Evolutionary conservation across 768 basidiomycete species (phyloP).

Genomic region (Mycena chlorophos): DNA sequence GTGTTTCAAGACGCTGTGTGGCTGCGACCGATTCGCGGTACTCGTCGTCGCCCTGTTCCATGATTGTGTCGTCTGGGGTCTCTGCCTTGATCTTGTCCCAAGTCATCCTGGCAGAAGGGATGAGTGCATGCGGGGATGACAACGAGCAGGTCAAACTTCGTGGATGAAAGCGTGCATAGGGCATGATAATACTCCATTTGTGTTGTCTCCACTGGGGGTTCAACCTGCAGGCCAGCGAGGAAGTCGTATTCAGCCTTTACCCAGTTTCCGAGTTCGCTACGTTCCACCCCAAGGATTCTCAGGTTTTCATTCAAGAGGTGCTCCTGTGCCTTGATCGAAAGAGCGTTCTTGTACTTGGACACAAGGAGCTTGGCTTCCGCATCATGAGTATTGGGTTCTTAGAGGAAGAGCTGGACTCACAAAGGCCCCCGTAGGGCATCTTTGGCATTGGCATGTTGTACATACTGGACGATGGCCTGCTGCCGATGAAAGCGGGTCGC

Average conservation of each 20-base stretch:
- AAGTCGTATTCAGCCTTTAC: neutral
- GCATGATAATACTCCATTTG: neutral
- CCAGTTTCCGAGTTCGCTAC: neutral
- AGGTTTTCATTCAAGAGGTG: neutral
- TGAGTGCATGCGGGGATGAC: neutral
- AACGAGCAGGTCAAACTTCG: neutral
- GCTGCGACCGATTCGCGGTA: neutral
- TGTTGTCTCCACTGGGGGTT: constrained; percentile 7
- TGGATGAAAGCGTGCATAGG: neutral
- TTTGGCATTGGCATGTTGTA: neutral
- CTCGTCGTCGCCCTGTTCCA: neutral
- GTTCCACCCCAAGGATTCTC: neutral
- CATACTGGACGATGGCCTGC: neutral
- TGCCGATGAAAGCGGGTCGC: neutral
- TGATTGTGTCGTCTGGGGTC: neutral
- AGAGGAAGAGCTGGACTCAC: neutral
- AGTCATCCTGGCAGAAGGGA: neutral
- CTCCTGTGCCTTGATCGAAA: neutral
- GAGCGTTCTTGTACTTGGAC: neutral
- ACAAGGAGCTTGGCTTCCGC: neutral
- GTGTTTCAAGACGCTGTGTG: constrained; percentile 6
- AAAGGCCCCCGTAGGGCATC: neutral
- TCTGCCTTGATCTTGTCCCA: neutral
- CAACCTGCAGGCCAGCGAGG: neutral
- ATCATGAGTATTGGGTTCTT: neutral